Conservation (phyloP, 106 monocot species). For the Dioscorea dumetorum region DNA sequence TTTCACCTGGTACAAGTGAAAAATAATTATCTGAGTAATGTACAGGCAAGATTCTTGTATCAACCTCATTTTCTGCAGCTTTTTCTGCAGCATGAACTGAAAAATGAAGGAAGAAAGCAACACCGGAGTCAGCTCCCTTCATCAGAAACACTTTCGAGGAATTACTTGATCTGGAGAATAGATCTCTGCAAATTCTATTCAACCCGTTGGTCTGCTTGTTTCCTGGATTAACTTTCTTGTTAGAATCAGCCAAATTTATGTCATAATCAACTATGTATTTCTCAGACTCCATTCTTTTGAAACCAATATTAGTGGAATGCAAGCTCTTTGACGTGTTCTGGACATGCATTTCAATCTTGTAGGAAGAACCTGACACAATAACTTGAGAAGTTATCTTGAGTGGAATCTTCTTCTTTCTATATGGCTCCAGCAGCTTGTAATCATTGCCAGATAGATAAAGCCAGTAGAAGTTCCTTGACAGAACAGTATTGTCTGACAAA, state of each 20-base stretch:
- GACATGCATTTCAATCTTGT: slow-evolving; percentile 52
- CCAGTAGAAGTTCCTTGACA: slow-evolving; percentile 98
- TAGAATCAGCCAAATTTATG: background rate
- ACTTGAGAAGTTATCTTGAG: slow-evolving; percentile 72
- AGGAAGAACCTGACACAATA: slow-evolving; percentile 42
- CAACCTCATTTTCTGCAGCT: slow-evolving; percentile 16
- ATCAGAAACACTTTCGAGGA: slow-evolving; percentile 17
- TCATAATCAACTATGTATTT: background rate
- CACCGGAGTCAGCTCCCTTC: slow-evolving; percentile 53
- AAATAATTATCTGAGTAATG: slow-evolving; percentile 95
- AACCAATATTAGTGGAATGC: background rate
- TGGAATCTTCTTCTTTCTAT: slow-evolving; percentile 63
- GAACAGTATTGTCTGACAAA: slow-evolving; percentile 36
- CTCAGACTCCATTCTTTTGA: background rate
- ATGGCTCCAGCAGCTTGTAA: slow-evolving; percentile 66
- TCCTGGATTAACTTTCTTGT: background rate
- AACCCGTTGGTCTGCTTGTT: slow-evolving; percentile 12
- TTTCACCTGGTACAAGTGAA: slow-evolving; percentile 82
- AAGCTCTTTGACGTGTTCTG: slow-evolving; percentile 51
- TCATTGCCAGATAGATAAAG: slow-evolving; percentile 63
- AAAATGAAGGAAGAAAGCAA: slow-evolving; percentile 89
- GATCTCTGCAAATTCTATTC: slow-evolving; percentile 27
- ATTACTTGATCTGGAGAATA: slow-evolving; percentile 7
- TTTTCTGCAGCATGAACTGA: slow-evolving; percentile 71
- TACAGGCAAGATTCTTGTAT: slow-evolving; percentile 90